Base-by-base conservation (phyloP, 495 filamentous ascomycete genomes). In the Penicillium paxilli region DNA sequence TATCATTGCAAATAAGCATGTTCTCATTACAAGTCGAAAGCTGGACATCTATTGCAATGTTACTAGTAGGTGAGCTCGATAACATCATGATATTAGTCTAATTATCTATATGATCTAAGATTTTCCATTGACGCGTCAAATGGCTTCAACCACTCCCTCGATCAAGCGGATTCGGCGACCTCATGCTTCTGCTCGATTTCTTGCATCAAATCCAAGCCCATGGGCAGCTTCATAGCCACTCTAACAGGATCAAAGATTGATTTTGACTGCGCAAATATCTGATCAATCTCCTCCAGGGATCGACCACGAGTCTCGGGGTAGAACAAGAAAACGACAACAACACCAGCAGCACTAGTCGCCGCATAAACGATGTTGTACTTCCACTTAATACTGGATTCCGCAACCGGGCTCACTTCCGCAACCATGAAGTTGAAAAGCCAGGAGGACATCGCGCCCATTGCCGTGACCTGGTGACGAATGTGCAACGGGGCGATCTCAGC, bases 401-500 rank as follows among this genome's bases (percentile, higher is more conserved):
- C 72, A 1, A 83, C 65, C 0, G 86, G 85, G 0, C 83, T 83
- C 30, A 85, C 79, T 72, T 87, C 81, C 44, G 81, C 81, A 22
- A 83, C 75, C 57, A 73, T 64, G 59, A 76, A 69, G 38, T 68
- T 64, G 51, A 68, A 63, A 0, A 49, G 58, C 38, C 49, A 62
- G 38, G 49, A 49, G 17, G 54, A 40, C 6, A 55, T 73, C 1
- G 84, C 85, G 2, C 80, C 79, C 1, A 87, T 64, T 2, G 85
- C 86, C 54, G 85, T 86, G 6, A 83, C 77, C 6, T 82, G 81
- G 1, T 81, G 83, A 1, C 85, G 75, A 57, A 83, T 84, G 7
- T 79, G 70, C n/a, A 86, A 66, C 17, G 83, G 83, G 1, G 84
- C 80, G 49, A 87, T 80, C 60, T 87, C 84, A 51, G 80, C 84